These are phyloP conservation scores for Sanghuangporus weigelae DNA, from an alignment of 1,284 basidiomycete species.

Conservation along the genomic window DNA sequence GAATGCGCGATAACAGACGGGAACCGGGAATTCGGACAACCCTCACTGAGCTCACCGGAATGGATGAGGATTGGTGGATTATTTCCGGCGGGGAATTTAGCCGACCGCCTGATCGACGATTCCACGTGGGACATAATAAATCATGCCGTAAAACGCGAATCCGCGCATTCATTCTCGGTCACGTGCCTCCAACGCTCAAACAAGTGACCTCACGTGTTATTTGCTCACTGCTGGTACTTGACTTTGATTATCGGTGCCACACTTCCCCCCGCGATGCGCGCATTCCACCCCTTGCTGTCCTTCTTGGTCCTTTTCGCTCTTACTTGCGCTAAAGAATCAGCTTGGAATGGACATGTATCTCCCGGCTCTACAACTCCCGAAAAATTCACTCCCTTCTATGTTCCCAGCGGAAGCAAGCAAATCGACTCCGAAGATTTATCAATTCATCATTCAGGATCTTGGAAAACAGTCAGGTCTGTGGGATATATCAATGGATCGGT, in stretches of 20 bases:
- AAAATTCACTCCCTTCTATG: constrained; percentile 23
- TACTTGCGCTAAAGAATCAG: constrained; percentile 13
- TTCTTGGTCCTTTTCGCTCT: neutral
- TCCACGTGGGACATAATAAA: neutral
- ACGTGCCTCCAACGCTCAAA: neutral
- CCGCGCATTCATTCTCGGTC: neutral
- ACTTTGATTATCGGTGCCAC: neutral
- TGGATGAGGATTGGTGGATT: neutral
- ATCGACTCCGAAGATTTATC: constrained; percentile 18
- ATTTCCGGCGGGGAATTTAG: neutral
- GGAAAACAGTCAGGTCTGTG: constrained; percentile 14
- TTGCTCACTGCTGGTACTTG: neutral
- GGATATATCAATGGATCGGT: constrained; percentile 18
- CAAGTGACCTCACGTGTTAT: neutral
- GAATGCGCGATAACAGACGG: neutral
- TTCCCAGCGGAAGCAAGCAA: constrained; percentile 21
- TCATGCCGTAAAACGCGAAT: neutral
- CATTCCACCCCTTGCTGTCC: neutral
- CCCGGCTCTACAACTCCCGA: constrained; percentile 17
- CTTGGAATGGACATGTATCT: constrained; percentile 20
- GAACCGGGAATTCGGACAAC: neutral
- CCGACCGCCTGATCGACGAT: neutral
- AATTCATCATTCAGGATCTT: constrained; percentile 19
- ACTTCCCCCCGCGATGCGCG: neutral
- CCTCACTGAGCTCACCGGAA: neutral